A percentile compares a stretch with the other conserved stretches of the same genome.
Conservation (phyloP, 2,329 filamentous ascomycete genomes). For the Exophiala alcalophila region DNA sequence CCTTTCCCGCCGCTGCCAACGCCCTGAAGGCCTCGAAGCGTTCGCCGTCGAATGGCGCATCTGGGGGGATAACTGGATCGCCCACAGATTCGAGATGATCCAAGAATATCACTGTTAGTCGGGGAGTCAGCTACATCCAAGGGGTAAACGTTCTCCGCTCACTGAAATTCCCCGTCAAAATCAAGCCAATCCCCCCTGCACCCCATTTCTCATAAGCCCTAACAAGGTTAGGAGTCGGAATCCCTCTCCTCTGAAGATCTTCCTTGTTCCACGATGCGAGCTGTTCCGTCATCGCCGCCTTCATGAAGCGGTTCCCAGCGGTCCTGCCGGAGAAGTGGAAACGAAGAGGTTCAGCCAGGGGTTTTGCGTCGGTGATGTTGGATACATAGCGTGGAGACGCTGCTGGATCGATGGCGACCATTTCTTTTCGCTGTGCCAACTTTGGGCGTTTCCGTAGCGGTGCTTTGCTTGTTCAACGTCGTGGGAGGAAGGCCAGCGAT, state of each 20-base stretch:
- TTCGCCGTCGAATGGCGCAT: slow-evolving; percentile 51
- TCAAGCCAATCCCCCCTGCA: slow-evolving; percentile 54
- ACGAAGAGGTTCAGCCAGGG: slow-evolving; percentile 47
- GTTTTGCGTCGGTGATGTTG: slow-evolving; percentile 35
- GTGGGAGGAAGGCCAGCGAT: too few species aligned
- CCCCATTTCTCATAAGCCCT: slow-evolving; percentile 63
- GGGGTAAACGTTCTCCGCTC: too few species aligned
- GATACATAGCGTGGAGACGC: too few species aligned
- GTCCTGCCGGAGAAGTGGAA: slow-evolving; percentile 54
- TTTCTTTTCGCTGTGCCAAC: too few species aligned
- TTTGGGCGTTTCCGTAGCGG: too few species aligned
- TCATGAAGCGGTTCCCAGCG: slow-evolving; percentile 64
- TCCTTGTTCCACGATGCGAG: slow-evolving; percentile 60
- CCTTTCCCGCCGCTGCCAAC: slow-evolving; percentile 55
- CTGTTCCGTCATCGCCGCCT: slow-evolving; percentile 65
- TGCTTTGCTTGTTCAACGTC: too few species aligned
- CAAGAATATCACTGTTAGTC: slow-evolving; percentile 62
- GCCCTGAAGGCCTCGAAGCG: slow-evolving; percentile 61
- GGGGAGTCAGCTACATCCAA: too few species aligned
- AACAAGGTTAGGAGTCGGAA: slow-evolving; percentile 53
- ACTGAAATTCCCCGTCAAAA: slow-evolving; percentile 64
- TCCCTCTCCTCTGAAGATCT: slow-evolving; percentile 51
- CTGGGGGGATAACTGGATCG: slow-evolving; percentile 58
- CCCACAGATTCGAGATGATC: slow-evolving; percentile 58
- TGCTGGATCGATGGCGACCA: too few species aligned